phyloP scores from a whole-genome alignment of 257 asterid genomes.

The Forsythia viridissima region DNA sequence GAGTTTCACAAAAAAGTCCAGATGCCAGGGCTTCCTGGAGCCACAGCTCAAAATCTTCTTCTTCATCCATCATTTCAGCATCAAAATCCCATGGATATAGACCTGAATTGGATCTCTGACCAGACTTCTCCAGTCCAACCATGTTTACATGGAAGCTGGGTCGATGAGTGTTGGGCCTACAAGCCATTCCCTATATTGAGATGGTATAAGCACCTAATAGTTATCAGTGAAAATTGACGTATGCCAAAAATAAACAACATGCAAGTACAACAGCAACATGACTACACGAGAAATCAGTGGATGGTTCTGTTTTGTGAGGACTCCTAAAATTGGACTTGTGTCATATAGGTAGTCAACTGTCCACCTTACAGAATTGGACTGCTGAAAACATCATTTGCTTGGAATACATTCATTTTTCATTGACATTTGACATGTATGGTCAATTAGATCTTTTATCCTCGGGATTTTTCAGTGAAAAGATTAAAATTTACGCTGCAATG shows the following conservation, averaged over 20 bases:
- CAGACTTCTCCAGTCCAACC: slow-evolving; percentile 87
- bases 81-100: slow-evolving; percentile 92
- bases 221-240: not conserved
- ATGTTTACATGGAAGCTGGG: slow-evolving; percentile 99
- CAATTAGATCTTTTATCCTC: not conserved
- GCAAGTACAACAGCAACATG: not conserved
- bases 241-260: not conserved
- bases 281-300: not conserved
- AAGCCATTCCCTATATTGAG: slow-evolving; percentile 83
- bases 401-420: not conserved
- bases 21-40: slow-evolving; percentile 96
- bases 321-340: too few species aligned
- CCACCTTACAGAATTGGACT: not conserved
- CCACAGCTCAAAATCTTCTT: slow-evolving; percentile 95
- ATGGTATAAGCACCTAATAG: slow-evolving; percentile 3
- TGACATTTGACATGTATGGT: not conserved
- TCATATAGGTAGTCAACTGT: too few species aligned
- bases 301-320: not conserved
- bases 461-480: not conserved
- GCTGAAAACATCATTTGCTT: not conserved
- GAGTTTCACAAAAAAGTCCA: slow-evolving; percentile 83
- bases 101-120: slow-evolving; percentile 77
- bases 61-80: slow-evolving; percentile 95
- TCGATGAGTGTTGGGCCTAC: slow-evolving; percentile 93
- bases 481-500: not conserved